These are phyloP conservation scores for Obelidium mucronatum DNA, from an alignment of 192 early-diverging fungal genomes.

Conservation along the genomic window DNA sequence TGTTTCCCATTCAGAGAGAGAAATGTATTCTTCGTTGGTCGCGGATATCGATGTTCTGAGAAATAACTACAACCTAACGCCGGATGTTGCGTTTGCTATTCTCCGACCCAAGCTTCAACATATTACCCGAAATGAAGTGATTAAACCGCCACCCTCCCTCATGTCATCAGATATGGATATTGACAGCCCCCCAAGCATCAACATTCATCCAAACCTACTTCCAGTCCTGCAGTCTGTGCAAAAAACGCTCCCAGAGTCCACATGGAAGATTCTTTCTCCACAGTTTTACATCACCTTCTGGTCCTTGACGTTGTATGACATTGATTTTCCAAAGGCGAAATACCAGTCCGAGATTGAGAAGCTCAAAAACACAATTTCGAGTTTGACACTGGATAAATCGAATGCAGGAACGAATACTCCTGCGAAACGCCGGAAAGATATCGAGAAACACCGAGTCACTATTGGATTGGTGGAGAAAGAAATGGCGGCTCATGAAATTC, in stretches of 20 bases:
- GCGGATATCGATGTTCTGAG: constrained; percentile 59
- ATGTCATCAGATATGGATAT: background rate
- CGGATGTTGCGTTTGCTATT: constrained; percentile 70
- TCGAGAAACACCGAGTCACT: constrained; percentile 16
- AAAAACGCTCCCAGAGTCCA: constrained; percentile 30
- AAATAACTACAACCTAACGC: constrained; percentile 63
- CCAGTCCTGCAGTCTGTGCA: constrained; percentile 30
- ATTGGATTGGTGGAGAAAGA: constrained; percentile 50
- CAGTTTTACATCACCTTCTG: constrained; percentile 83
- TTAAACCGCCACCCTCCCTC: background rate
- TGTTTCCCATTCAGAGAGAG: constrained; percentile 54
- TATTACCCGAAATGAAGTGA: constrained; percentile 36
- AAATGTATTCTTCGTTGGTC: constrained; percentile 52
- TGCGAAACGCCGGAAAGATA: constrained; percentile 44
- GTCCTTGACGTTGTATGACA: constrained; percentile 79
- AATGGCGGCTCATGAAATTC: constrained; percentile 41
- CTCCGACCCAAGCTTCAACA: constrained; percentile 63
- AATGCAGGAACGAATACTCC: background rate
- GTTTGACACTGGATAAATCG: constrained; percentile 32
- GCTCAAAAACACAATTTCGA: constrained; percentile 45
- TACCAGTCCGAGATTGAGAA: constrained; percentile 69
- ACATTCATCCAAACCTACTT: constrained; percentile 50
- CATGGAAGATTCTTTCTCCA: constrained; percentile 56
- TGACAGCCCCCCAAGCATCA: background rate
- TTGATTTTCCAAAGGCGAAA: constrained; percentile 66